phyloP scores from a whole-genome alignment of 1,284 basidiomycete species.

The Malassezia yamatoensis region DNA sequence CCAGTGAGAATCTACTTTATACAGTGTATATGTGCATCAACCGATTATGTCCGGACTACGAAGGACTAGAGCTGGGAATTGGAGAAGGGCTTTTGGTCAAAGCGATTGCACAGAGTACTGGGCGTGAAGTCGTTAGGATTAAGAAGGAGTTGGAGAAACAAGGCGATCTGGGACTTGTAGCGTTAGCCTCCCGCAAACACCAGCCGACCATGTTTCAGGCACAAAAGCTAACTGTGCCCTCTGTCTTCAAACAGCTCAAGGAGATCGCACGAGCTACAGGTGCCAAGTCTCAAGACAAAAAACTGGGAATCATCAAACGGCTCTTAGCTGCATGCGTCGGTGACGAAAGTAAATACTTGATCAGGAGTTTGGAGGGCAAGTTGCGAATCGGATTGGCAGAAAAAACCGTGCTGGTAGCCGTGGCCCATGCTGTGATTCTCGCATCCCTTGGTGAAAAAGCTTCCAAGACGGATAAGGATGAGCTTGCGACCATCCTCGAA shows the following conservation, averaged over 20 bases:
- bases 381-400: slow-evolving; percentile 94
- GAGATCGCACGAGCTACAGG: slow-evolving; percentile 61
- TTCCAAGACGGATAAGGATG: slow-evolving; percentile 55
- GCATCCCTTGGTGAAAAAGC: slow-evolving; percentile 53
- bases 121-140: slow-evolving; percentile 67
- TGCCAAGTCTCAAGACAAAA: slow-evolving; percentile 56
- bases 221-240: slow-evolving; percentile 74
- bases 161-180: slow-evolving; percentile 89
- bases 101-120: slow-evolving; percentile 88
- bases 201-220: slow-evolving; percentile 93
- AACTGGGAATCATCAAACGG: slow-evolving; percentile 89
- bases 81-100: slow-evolving; percentile 91
- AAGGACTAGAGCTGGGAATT: slow-evolving; percentile 89
- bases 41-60: slow-evolving; percentile 87
- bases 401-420: slow-evolving; percentile 56
- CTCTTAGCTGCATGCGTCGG: slow-evolving; percentile 80
- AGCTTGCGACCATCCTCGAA: slow-evolving; percentile 65
- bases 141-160: slow-evolving; percentile 87
- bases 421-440: slow-evolving; percentile 39
- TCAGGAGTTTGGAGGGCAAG: slow-evolving; percentile 91
- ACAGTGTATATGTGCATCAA: slow-evolving; percentile 96
- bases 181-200: slow-evolving; percentile 81
- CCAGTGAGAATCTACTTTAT: slow-evolving; percentile 61
- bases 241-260: slow-evolving; percentile 53
- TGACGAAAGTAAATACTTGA: slow-evolving; percentile 85